Base-by-base conservation (phyloP, 345 rosid genomes). In the Mercurialis annua region DNA sequence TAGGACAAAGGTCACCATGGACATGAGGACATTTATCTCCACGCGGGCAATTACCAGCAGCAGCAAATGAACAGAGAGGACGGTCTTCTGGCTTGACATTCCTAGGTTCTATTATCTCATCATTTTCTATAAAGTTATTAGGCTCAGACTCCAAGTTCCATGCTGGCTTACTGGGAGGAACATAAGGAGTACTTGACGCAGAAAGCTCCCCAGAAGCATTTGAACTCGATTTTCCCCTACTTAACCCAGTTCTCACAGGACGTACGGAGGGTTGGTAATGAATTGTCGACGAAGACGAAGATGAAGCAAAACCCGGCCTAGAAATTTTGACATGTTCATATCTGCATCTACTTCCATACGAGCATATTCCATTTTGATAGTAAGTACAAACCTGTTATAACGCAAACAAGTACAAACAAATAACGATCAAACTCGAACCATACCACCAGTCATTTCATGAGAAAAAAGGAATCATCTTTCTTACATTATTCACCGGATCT, bases 341-440 rank as follows among this genome's bases (percentile, higher is more conserved):
- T 79, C 97, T 77, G 77, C 99, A 94, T 61, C 96, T 83, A 70
- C 86, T 84, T 52, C 96, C 99, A 52, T 85, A 91, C 2, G 81
- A 78, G 71, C 98, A 94, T 21, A 79, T 66, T 38, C 99, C 97
- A 78, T 88, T 94, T 75, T 94, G 99, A 77, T 94, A 89, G 70
- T 75, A 94, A 60, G 92, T 87, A 83, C 99, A 94, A 59, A 89
- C 78, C 99, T 94, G 82, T 33, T 50, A 57, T 36, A 2, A 62
- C n/a, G 56, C n/a, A n/a, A 51, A 65, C 48, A n/a, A 57, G n/a
- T 55, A 65, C 59, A 43, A 48, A 36, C 21, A 52, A 50, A 67
- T 8, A 23, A 65, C 18, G 31, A 62, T 26, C 14, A 18, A 55
- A 69, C 12, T 30, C 57, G 10, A 30, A 44, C 14, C 10, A 17